These are phyloP conservation scores for Alternaria longipes DNA, from an alignment of 2,329 filamentous ascomycete species.

Conservation along the genomic window DNA sequence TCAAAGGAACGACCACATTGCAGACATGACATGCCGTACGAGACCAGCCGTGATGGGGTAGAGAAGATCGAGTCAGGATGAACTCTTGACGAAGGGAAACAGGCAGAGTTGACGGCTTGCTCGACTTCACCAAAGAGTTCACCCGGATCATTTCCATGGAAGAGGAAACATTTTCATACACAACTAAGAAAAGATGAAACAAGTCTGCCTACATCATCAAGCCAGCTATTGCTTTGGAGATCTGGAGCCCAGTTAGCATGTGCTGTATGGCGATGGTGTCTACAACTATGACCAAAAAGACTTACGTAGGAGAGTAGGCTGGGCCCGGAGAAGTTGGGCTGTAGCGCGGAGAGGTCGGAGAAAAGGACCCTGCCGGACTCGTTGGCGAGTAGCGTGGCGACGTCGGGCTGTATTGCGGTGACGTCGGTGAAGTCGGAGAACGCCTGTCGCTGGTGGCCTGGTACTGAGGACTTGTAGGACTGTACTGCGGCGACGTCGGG, in stretches of 20 bases:
- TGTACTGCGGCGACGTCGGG: slow-evolving; percentile 75
- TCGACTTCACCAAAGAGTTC: slow-evolving; percentile 35
- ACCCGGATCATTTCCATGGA: slow-evolving; percentile 25
- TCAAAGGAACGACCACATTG: slow-evolving; percentile 46
- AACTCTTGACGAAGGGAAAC: slow-evolving; percentile 29
- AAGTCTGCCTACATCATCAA: slow-evolving; percentile 4
- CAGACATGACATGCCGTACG: slow-evolving; percentile 21
- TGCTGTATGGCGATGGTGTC: slow-evolving; percentile 2
- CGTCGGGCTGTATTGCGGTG: slow-evolving; percentile 48
- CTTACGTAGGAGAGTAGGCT: slow-evolving; percentile 58
- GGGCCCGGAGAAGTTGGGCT: slow-evolving; percentile 52
- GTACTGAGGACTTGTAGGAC: slow-evolving; percentile 71
- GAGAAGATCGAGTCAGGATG: slow-evolving; percentile 10
- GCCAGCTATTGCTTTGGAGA: slow-evolving; percentile 47
- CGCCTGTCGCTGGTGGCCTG: slow-evolving; percentile 63
- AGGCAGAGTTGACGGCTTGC: slow-evolving; percentile 1
- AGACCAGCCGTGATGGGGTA: slow-evolving; percentile 23
- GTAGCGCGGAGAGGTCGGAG: slow-evolving; percentile 55
- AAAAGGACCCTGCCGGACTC: slow-evolving; percentile 52
- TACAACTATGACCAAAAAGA: slow-evolving; percentile 41
- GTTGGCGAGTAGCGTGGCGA: slow-evolving; percentile 44
- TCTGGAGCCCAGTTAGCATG: slow-evolving; percentile 37
- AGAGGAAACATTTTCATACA: slow-evolving; percentile 44
- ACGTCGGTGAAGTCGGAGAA: slow-evolving; percentile 59
- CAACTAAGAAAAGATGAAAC: slow-evolving; percentile 25